phyloP scores from a whole-genome alignment of 371 early-diverging fungal species.

The Conidiobolus incongruus region DNA sequence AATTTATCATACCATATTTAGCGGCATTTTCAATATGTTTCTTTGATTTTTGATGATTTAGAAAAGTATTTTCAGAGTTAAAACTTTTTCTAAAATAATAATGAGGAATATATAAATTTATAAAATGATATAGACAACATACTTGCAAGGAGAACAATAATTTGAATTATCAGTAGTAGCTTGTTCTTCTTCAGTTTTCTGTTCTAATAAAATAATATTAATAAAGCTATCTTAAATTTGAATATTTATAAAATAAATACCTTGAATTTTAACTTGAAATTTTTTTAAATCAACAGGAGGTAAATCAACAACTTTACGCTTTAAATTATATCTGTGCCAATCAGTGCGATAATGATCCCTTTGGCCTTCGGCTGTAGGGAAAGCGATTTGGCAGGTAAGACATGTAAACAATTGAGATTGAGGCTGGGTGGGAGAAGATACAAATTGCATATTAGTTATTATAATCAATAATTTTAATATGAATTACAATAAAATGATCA shows the following conservation, averaged over 20 bases:
- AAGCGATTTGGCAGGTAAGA: constrained; percentile 67
- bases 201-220: constrained; percentile 11
- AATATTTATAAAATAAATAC: constrained; percentile 9
- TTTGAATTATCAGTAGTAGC: constrained; percentile 8
- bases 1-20: constrained; percentile 9
- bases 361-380: constrained; percentile 61
- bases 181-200: constrained; percentile 14
- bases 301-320: constrained; percentile 70
- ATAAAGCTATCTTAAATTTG: background rate
- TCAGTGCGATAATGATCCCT: constrained; percentile 78
- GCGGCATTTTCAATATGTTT: constrained; percentile 71
- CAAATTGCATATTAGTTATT: constrained; percentile 2
- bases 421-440: constrained; percentile 11
- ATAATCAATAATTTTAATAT: no score
- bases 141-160: constrained; percentile 17
- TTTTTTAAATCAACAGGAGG: constrained; percentile 57
- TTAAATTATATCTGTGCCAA: constrained; percentile 96
- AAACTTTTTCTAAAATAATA: constrained; percentile 11
- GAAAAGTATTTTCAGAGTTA: constrained; percentile 41
- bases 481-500: no score
- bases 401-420: constrained; percentile 32
- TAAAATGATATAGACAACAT: background rate
- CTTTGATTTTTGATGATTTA: constrained; percentile 69
- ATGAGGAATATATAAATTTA: no score
- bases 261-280: constrained; percentile 51